A percentile compares a stretch with the other conserved stretches of the same genome.
Evolutionary conservation across 305 asterid genomes (phyloP).

Genomic region (Rubia peregrina): DNA sequence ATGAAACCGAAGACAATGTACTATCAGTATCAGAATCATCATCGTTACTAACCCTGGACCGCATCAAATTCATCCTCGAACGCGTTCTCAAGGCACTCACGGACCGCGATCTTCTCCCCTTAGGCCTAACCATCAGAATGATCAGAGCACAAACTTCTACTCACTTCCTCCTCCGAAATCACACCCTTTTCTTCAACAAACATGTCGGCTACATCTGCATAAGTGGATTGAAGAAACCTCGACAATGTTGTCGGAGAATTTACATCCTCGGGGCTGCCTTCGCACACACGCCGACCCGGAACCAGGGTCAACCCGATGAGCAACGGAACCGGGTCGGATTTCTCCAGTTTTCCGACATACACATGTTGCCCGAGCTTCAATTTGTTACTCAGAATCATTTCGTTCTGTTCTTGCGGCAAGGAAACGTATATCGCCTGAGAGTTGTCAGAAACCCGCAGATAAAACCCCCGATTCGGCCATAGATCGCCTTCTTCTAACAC

Average conservation of each 20-base stretch:
- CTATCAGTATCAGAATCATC: constrained; percentile 50
- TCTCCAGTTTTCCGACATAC: constrained; percentile 38
- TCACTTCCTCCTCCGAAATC: constrained; percentile 46
- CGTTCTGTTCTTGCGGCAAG: constrained; percentile 52
- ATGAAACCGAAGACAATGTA: constrained; percentile 30
- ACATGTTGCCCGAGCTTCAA: constrained; percentile 61
- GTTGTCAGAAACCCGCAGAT: constrained; percentile 58
- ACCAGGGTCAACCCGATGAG: constrained; percentile 46
- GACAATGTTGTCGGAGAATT: constrained; percentile 25
- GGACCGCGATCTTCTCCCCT: constrained; percentile 31
- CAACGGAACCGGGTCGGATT: constrained; percentile 54
- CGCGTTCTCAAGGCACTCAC: constrained; percentile 34
- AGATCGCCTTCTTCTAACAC: constrained; percentile 65
- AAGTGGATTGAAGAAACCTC: constrained; percentile 26
- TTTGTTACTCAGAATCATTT: constrained; percentile 54
- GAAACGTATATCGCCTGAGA: constrained; percentile 58
- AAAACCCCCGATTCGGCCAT: constrained; percentile 69
- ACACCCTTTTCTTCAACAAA: constrained; percentile 64
- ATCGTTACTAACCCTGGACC: constrained; percentile 18
- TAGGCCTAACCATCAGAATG: constrained; percentile 17
- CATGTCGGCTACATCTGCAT: constrained; percentile 21
- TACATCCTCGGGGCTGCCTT: constrained; percentile 53
- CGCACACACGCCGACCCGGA: constrained; percentile 52
- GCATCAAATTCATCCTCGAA: constrained; percentile 13
- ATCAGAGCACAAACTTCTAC: constrained; percentile 26